Evolutionary conservation across 257 asterid genomes (phyloP), one percentile per base, ranked within the genome.

Genomic region (Paraleonurus japonicus): DNA sequence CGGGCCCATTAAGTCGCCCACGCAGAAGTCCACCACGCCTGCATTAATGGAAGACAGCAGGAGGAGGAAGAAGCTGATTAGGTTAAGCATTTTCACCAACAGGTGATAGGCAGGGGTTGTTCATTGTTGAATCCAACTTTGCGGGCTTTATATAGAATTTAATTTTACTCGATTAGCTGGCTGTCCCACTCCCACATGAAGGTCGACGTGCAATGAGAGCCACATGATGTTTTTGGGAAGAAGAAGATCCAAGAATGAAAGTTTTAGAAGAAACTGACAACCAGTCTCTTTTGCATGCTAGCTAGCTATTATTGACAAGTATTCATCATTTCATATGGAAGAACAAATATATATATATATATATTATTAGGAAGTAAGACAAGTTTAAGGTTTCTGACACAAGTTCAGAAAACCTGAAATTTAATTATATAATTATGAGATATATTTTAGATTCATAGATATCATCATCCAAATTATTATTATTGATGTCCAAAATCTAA

Each of bases 21-120:
- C 91, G 30, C 95, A 87, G 79, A 87, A 92, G 83, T 92, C 97
- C 9, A 74, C 76, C 22, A 84, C 95, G 2, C 85, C 45, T 2
- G 89, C 93, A 43, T 85, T 32, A 15, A 83, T 26, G 16, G 84
- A 63, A 8, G 81, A 9, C 67, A 70, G 7, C 65, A 76, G 0
- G 7, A 83, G 76, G 71, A 81, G 66, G 51, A 81, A 3, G 26
- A 85, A 37, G 70, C 82, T 59, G 77, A 83, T 16, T n/a, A 74
- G 47, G 15, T 28, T 72, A n/a, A 69, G 33, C 94, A 82, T 86
- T 72, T 73, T 80, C 13, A 9, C 32, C 28, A 26, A 9, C 28
- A 2, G 22, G 60, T 19, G 7, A 15, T 33, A 3, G 7, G 48
- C 17, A 6, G n/a, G 57, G 5, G 28, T 47, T 61, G 28, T 9